phyloP scores from a whole-genome alignment of 371 early-diverging fungal species.

The Haplosporangium sp. region DNA sequence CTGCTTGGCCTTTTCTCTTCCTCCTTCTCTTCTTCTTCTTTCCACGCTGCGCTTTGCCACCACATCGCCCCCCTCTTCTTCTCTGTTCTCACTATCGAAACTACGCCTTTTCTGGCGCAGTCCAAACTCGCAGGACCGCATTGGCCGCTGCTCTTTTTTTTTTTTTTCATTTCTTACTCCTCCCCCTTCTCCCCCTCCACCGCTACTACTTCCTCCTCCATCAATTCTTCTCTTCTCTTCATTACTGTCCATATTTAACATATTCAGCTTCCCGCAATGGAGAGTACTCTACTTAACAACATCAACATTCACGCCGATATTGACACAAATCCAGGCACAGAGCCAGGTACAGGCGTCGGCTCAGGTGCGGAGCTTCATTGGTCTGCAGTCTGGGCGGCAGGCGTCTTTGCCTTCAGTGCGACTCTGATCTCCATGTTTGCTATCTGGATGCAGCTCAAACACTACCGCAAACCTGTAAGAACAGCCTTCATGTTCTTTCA shows the following conservation, averaged over 20 bases:
- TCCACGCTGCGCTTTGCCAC: not conserved
- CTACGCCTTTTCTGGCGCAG: not conserved
- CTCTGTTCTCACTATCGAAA: not conserved
- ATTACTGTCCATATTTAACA: not conserved
- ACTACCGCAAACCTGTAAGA: conserved; percentile 88
- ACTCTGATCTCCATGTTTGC: conserved; percentile 72
- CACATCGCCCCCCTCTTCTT: not conserved
- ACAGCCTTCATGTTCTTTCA: not conserved
- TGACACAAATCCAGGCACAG: not conserved
- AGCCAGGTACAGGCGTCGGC: conserved; percentile 19
- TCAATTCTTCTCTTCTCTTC: not conserved
- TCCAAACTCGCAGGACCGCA: not conserved
- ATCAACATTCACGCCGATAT: not conserved
- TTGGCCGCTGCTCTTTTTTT: not conserved
- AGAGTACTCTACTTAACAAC: not conserved
- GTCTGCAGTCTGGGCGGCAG: conserved; percentile 62
- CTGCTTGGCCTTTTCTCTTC: not conserved
- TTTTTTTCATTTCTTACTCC: no score
- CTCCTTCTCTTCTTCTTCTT: not conserved
- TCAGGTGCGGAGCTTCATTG: conserved; percentile 66
- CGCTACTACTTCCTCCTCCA: no score
- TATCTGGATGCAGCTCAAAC: conserved; percentile 88
- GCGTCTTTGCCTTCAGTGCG: conserved; percentile 56
- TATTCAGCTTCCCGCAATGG: not conserved
- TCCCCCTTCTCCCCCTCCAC: no score